Evolutionary conservation across 2,329 filamentous ascomycete genomes (phyloP), one percentile per base, ranked within the genome.

Genomic region (Aureobasidium zeae): DNA sequence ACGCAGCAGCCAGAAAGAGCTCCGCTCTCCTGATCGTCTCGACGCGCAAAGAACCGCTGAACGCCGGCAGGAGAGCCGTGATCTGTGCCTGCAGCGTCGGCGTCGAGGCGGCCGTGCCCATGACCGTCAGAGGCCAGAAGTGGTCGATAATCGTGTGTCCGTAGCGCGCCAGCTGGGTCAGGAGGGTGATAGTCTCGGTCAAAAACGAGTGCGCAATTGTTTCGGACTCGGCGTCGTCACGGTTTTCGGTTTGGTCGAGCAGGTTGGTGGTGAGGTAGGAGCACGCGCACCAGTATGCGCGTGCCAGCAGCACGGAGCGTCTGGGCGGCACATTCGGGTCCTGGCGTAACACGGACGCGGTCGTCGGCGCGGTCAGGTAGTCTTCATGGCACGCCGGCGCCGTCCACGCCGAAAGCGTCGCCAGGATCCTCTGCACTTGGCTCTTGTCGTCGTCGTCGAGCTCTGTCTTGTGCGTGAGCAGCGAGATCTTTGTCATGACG

Each of bases 251-350:
- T n/a, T 36, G 11, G 16, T 36, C 12, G 6, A 25, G 21, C 9
- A 44, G 42, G 13, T 30, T 11, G 5, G 25, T 17, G 2, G 26
- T n/a, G 3, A 44, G 42, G 13, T 25, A 37, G 2, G 42, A 44
- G 13, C 42, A 44, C 31, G 42, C 42, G 12, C 31, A 37, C 42
- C 42, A 44, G 24, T 44, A 44, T 16, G 32, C 25, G 2, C 15
- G 24, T 2, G 42, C 30, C 7, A 35, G 32, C 6, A 44, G 10
- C 2, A 30, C 42, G 7, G 30, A n/a, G 9, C 33, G 42, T 26
- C 25, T 31, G 3, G 31, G 31, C 3, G 33, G 42, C 11, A 44
- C 10, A 20, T 43, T 22, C 4, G 26, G 39, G 10, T 34, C 6
- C n/a, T n/a, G n/a, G n/a, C n/a, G n/a, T n/a, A n/a, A n/a, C n/a